These are phyloP conservation scores for Cucumis variabilis DNA, from an alignment of 331 rosid genomes.

Conservation along the genomic window DNA sequence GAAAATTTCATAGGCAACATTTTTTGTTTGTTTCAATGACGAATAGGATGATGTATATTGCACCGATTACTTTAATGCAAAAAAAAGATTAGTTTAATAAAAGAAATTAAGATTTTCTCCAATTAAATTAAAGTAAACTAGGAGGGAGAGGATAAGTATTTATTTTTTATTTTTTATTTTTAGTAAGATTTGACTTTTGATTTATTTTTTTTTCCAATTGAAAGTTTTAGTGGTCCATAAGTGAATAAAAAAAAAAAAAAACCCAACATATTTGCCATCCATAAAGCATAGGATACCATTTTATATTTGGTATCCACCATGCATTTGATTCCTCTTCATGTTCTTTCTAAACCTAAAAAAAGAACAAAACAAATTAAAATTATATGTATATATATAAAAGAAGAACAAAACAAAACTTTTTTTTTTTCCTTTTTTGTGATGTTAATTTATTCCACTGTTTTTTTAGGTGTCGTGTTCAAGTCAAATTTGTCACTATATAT, in stretches of 20 bases:
- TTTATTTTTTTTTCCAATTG: neutral
- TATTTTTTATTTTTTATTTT: neutral
- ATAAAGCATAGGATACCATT: constrained; percentile 12
- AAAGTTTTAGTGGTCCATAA: constrained; percentile 25
- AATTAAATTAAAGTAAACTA: neutral
- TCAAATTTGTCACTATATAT: neutral
- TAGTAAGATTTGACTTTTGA: neutral
- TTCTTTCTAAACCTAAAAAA: neutral
- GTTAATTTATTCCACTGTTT: neutral
- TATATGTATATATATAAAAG: no score
- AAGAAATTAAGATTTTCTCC: neutral
- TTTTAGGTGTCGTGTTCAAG: neutral
- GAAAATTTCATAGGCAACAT: no score
- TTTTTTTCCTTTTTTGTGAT: neutral
- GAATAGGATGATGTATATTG: neutral
- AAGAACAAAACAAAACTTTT: neutral
- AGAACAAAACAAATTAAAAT: no score
- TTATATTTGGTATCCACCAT: constrained; percentile 23
- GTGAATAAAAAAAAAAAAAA: neutral
- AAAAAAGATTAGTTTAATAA: no score
- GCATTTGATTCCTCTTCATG: constrained; percentile 29
- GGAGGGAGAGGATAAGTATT: neutral
- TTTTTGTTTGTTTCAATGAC: neutral
- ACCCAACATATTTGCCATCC: neutral
- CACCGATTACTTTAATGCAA: no score